Evolutionary conservation across 805 yeast species (phyloP), one percentile per base, ranked within the genome.

Genomic region (Barnettozyma vustinii): DNA sequence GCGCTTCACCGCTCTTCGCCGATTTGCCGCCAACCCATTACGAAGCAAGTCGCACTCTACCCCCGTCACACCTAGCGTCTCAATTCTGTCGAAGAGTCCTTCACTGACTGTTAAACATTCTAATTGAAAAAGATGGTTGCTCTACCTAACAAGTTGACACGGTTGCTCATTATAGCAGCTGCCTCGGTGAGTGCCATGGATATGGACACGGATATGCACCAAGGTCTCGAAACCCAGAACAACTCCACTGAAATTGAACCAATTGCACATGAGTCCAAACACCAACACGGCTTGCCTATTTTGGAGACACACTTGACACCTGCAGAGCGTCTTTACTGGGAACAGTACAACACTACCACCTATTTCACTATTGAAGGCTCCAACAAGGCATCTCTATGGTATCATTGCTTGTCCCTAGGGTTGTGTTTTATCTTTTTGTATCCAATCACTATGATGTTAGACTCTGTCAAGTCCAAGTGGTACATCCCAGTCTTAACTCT

Each of bases 311-410:
- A 78, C 18, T 73, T 91, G 44, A 74, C 81, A 16, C 84, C 91
- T 0, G 85, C 81, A 41, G 96, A 90, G 64, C 70, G 80, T 48
- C 62, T 74, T 25, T 91, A 76, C 65, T 91, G 97, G 97, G 81
- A 80, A 44, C 62, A 66, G 23, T 91, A 90, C 66, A 81, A 86
- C 60, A 80, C 95, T 13, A 84, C 92, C 1, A 82, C 88, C 3
- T 90, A 75, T 63, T 81, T 87, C 67, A 81, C 78, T 8, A 60
- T 77, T 12, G 75, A 73, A 0, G 56, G 75, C 2, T 74, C 80
- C 4, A 74, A 74, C 54, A 75, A 79, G 49, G 50, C 71, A 13
- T 74, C 82, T 1, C 67, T 90, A 26, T 71, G 72, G 53, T 56
- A 71, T 37, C 97, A 90, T 59, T 67, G 81, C 9, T 56, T 63